Evolutionary conservation across 345 rosid genomes (phyloP).

Genomic region (Gossypium australe): DNA sequence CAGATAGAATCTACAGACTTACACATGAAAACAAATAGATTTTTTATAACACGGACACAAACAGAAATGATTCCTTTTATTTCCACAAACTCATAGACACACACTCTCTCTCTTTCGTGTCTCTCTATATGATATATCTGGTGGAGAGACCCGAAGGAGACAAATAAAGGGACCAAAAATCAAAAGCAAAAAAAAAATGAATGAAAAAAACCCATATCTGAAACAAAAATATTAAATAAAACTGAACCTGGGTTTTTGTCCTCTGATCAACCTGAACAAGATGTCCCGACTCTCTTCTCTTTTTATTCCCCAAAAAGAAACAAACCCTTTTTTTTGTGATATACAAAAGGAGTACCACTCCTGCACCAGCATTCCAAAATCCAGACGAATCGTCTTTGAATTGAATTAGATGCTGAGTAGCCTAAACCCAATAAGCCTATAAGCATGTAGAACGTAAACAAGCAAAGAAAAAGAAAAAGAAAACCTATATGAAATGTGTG

Average conservation of each 20-base stretch:
- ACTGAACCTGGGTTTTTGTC: slow-evolving; percentile 30
- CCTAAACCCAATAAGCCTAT: slow-evolving; percentile 1
- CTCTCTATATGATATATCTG: slow-evolving; percentile 15
- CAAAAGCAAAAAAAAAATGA: background rate
- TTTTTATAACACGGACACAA: slow-evolving; percentile 25
- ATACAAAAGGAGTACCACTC: background rate
- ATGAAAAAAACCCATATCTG: slow-evolving; percentile 4
- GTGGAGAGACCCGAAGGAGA: slow-evolving; percentile 11
- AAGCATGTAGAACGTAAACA: background rate
- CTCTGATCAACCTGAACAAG: slow-evolving; percentile 21
- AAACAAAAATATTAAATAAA: slow-evolving; percentile 12
- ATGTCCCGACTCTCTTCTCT: slow-evolving; percentile 12
- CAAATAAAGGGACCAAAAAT: slow-evolving; percentile 16
- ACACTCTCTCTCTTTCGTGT: background rate
- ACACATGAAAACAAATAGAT: slow-evolving; percentile 38
- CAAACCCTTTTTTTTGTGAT: background rate
- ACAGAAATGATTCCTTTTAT: slow-evolving; percentile 19
- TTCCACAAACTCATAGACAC: background rate
- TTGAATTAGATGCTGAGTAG: slow-evolving; percentile 1
- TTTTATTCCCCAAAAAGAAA: background rate
- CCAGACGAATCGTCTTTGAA: background rate
- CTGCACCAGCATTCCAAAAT: background rate
- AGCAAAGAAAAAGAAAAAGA: background rate
- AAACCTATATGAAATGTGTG: background rate
- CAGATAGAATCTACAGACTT: slow-evolving; percentile 46